phyloP scores from a whole-genome alignment of 805 yeast genomes.

The Nakazawaea wyomingensis region DNA sequence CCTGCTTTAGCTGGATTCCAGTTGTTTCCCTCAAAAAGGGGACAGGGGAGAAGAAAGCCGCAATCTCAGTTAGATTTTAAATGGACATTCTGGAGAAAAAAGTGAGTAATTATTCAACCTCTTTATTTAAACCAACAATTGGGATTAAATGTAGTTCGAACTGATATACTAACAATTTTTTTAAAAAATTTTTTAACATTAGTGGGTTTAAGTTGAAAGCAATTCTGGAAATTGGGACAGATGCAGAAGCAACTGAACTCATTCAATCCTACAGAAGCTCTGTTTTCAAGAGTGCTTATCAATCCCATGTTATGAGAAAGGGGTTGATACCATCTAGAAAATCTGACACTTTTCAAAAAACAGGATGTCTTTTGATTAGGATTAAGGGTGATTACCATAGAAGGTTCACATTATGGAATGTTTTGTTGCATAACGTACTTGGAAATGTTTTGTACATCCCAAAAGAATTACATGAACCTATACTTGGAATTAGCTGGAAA shows the following conservation, averaged over 20 bases:
- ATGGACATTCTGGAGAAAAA: slow-evolving; percentile 16
- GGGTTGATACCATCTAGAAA: slow-evolving; percentile 11
- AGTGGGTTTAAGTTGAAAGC: too few relatives aligned
- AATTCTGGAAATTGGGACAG: not conserved
- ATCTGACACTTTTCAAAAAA: not conserved
- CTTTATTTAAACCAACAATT: too few relatives aligned
- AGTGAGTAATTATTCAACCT: slow-evolving; percentile 8
- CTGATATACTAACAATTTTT: too few relatives aligned
- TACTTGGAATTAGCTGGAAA: slow-evolving; percentile 10
- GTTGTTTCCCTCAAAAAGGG: slow-evolving; percentile 8
- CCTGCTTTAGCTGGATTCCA: slow-evolving; percentile 5
- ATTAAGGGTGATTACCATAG: slow-evolving; percentile 1
- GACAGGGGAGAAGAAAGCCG: not conserved
- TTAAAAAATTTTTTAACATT: too few relatives aligned
- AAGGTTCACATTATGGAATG: slow-evolving; percentile 13
- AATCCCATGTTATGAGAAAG: slow-evolving; percentile 12
- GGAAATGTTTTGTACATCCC: slow-evolving; percentile 1
- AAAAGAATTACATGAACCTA: slow-evolving; percentile 10
- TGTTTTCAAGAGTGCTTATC: not conserved
- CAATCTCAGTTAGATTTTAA: not conserved
- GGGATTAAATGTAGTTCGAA: too few relatives aligned
- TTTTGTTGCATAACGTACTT: not conserved
- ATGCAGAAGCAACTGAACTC: slow-evolving; percentile 2
- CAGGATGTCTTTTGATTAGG: slow-evolving; percentile 12
- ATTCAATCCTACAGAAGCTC: not conserved